A percentile compares a stretch with the other conserved stretches of the same genome.
Conservation (phyloP, 2,329 filamentous ascomycete genomes). For the Neofusicoccum kwambonambiense region DNA sequence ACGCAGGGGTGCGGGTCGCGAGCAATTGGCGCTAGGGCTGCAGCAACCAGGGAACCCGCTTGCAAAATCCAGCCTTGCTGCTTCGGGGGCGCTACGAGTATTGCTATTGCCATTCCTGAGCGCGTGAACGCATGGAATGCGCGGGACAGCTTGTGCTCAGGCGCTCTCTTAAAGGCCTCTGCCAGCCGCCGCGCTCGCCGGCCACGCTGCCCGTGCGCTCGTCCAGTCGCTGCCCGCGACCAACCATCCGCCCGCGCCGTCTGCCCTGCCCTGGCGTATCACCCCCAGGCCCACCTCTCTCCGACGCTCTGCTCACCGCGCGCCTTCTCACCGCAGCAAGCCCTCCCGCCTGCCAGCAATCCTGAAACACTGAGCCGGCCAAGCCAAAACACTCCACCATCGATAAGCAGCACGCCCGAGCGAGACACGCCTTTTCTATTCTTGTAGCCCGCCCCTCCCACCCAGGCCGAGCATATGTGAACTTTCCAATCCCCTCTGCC, state of each 20-base stretch:
- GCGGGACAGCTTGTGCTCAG: neutral
- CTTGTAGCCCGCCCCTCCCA: neutral
- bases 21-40: too few relatives aligned
- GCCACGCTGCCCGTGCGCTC: neutral
- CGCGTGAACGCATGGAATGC: neutral
- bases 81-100: too few relatives aligned
- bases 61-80: too few relatives aligned
- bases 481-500: neutral
- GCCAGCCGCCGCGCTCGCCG: neutral
- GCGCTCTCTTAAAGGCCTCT: neutral
- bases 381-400: neutral
- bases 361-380: slow-evolving; percentile 5
- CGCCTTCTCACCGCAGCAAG: neutral
- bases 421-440: neutral
- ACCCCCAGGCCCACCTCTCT: neutral
- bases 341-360: neutral
- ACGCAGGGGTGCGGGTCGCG: too few relatives aligned
- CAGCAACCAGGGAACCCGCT: neutral
- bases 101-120: too few relatives aligned
- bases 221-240: neutral
- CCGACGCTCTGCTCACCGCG: neutral
- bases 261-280: neutral
- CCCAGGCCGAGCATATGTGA: too few relatives aligned
- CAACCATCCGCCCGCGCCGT: neutral
- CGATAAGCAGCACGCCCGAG: neutral